Base-by-base conservation (phyloP, 371 early-diverging fungal genomes). In the Mucor velutinosus region DNA sequence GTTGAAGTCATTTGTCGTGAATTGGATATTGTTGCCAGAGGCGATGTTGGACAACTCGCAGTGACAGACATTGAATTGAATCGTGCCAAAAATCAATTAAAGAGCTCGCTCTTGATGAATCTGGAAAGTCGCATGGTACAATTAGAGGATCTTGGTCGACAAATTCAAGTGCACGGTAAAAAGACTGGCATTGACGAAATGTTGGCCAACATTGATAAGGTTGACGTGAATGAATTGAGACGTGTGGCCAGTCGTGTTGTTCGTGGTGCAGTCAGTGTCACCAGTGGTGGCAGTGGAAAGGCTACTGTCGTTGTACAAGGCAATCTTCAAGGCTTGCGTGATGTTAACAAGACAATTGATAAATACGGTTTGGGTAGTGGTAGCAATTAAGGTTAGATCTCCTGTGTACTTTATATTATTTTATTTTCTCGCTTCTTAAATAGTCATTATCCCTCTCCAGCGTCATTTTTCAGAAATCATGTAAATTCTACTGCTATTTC, bases 71-170 rank as follows among this genome's bases (percentile, higher is more conserved):
- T 67, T 1, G 97, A 97, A 70, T 78, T 98, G 27, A 77, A 80
- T 1, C 85, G 99, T 17, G 97, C 99, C 37, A 97, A 97, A 78
- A 97, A 97, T 84, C 97, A 97, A 78, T 87, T 98, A 51, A 95
- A 95, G 79, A 90, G 91, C 53, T 92, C 90, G 33, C 75, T 98
- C 53, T 80, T 98, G 47, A 97, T 98, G 97, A 93, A 91, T 58
- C 84, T 98, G 15, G 99, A 98, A 72, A 90, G 90, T 73, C 87
- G 95, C 58, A 86, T 93, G 86, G 94, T 97, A 1, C 93, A 96
- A 78, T 83, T 97, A 4, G 99, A 97, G 77, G 99, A 98, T 77
- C 74, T 98, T 39, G 97, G 96, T 21, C 86, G 97, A 64, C 98
- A 98, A 79, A 89, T 95, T 6, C 91, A 95, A 75, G 87, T 91